Base-by-base conservation (phyloP, 2,329 filamentous ascomycete genomes). In the Emergomyces orientalis region DNA sequence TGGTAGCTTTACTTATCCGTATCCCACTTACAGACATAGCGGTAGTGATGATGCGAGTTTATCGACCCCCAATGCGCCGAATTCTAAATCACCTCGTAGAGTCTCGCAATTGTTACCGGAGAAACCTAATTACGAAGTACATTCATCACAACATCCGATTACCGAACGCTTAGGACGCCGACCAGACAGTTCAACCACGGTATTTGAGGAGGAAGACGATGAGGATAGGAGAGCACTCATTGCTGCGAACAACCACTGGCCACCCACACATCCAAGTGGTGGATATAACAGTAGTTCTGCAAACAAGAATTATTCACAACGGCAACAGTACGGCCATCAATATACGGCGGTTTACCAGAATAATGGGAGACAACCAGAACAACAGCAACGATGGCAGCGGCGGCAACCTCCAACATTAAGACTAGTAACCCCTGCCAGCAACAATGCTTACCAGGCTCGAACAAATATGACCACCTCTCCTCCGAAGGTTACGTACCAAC, bases 151-250 rank as follows among this genome's bases (percentile, higher is more conserved):
- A 25, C 67, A 78, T n/a, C 69, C 69, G 54, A 68, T 71, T 64
- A 71, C 67, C 47, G 69, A 70, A 47, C 68, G 67, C 14, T 66
- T 64, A 30, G 59, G 63, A 22, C 43, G 52, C 2, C 65, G 71
- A 22, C 72, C 70, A 11, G 60, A 55, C 22, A 78, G 75, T 63
- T 69, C 68, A 25, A 72, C 67, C 32, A 77, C 75, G 1, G 63
- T 74, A 11, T 75, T 76, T 62, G 75, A 77, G 67, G 75, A 78
- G 67, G 75, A 78, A 47, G 75, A 76, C 52, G 67, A 67, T 39
- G 63, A 69, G 19, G 64, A 65, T 58, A 60, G 58, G 55, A 63
- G 25, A 27, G 22, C 37, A 8, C 25, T 32, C 45, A 4, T 47
- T 45, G 25, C 56, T 2, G 27, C 25, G 27, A 45, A 32, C 8